Evolutionary conservation across 2,329 filamentous ascomycete species (phyloP), one percentile per base, ranked within the genome.

Genomic region (Graphiopsis chlorocephala): DNA sequence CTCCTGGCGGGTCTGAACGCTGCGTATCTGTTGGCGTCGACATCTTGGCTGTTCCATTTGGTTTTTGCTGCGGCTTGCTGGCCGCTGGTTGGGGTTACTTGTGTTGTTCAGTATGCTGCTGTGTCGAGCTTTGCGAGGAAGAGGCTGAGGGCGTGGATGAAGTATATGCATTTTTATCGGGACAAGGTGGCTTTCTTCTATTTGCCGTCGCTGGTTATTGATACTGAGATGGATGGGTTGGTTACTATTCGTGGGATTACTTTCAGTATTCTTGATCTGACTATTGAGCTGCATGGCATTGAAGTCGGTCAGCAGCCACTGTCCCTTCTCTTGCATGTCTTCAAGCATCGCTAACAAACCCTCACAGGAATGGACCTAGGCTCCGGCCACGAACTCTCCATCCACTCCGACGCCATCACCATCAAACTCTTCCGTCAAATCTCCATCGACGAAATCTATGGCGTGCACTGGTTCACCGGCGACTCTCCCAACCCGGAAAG

Each of bases 161-260:
- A 78, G 53, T 74, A 80, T 42, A 68, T 83, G 25, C 81, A 84
- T 64, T 84, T 85, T 68, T 81, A 82, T 66, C 79, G 80, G 55
- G 83, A 85, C 65, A 81, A 80, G 65, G 77, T 85, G 63, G 82
- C 81, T 3, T 73, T 82, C 61, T 82, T 83, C 67, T 77, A 81
- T 59, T 69, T 83, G 7, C 82, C 84, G 0, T 83, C 82, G 1
- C 70, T 85, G 61, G 83, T 85, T 68, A 84, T 85, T 50, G 83
- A 85, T 68, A 83, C 80, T 0, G 81, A 84, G 28, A 81, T 84
- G 15, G 78, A 82, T 67, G 84, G 83, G 0, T 72, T 85, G 20
- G 79, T 85, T 69, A 82, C 83, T 7, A 76, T 85, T 47, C 76
- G 83, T n/a, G 83, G 82, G 0, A 70, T 83, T 4, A 85, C 83